phyloP scores from a whole-genome alignment of 116 monocot species.

The Papilionanthe hybrid region DNA sequence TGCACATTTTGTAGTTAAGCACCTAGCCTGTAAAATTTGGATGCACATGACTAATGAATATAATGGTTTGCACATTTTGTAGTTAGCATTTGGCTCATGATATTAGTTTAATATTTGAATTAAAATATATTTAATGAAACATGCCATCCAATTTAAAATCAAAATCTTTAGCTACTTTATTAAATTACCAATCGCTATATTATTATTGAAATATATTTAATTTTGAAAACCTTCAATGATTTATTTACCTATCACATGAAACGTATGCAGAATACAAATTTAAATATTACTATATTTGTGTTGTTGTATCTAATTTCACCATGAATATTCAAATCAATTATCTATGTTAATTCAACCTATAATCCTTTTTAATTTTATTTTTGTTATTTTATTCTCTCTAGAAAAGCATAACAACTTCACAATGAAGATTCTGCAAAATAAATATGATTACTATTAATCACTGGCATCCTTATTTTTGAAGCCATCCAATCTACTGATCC shows the following conservation, averaged over 20 bases:
- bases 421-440: background rate
- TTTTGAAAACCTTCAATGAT: too few species aligned
- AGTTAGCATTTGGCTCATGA: too few species aligned
- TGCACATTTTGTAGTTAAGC: too few species aligned
- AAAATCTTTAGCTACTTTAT: too few species aligned
- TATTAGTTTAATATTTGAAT: background rate
- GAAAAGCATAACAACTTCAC: background rate
- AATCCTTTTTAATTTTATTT: background rate
- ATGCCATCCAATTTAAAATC: too few species aligned
- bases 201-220: too few species aligned
- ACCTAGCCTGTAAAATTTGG: too few species aligned
- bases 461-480: background rate
- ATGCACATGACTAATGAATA: too few species aligned
- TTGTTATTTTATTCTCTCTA: background rate
- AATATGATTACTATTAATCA: background rate
- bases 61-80: too few species aligned
- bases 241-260: background rate
- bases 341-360: background rate
- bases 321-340: background rate
- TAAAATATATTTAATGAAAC: background rate
- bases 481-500: background rate
- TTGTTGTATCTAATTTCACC: background rate
- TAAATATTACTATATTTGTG: background rate
- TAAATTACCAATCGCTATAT: too few species aligned
- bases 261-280: background rate